These are phyloP conservation scores for Glycine tomentella DNA, from an alignment of 306 rosid genomes.

Conservation along the genomic window DNA sequence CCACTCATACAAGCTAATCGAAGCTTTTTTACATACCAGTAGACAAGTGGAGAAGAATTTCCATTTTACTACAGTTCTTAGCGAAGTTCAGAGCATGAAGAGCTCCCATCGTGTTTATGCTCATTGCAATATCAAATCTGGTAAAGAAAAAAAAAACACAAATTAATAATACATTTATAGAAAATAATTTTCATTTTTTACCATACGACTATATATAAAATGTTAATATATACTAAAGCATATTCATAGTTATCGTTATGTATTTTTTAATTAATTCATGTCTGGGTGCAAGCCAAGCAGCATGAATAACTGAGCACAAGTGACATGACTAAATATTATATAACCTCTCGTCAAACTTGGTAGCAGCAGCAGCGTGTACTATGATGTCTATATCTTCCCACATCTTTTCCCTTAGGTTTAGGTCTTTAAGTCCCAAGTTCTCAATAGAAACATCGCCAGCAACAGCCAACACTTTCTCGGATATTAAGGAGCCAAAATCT, in stretches of 20 bases:
- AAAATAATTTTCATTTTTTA: too few species aligned
- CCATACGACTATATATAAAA: too few species aligned
- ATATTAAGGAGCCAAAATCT: not conserved
- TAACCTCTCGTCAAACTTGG: slow-evolving; percentile 48
- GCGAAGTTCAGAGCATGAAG: slow-evolving; percentile 42
- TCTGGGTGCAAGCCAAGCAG: too few species aligned
- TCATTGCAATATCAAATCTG: slow-evolving; percentile 41
- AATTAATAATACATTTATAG: too few species aligned
- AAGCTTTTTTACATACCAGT: not conserved
- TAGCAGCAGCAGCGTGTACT: slow-evolving; percentile 43
- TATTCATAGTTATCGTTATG: too few species aligned
- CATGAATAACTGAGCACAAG: too few species aligned
- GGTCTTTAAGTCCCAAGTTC: slow-evolving; percentile 40
- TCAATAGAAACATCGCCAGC: not conserved
- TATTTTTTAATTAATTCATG: too few species aligned
- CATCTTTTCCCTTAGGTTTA: slow-evolving; percentile 16
- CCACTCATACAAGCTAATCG: too few species aligned
- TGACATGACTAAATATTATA: too few species aligned
- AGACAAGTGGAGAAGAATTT: not conserved
- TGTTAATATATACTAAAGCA: too few species aligned
- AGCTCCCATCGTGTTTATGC: slow-evolving; percentile 48
- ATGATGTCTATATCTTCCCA: slow-evolving; percentile 30
- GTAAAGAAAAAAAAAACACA: too few species aligned
- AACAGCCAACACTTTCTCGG: not conserved
- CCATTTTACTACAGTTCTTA: slow-evolving; percentile 36